Evolutionary conservation across 2,329 filamentous ascomycete genomes (phyloP), one percentile per base, ranked within the genome.

Genomic region (Penicillium griseofulvum): DNA sequence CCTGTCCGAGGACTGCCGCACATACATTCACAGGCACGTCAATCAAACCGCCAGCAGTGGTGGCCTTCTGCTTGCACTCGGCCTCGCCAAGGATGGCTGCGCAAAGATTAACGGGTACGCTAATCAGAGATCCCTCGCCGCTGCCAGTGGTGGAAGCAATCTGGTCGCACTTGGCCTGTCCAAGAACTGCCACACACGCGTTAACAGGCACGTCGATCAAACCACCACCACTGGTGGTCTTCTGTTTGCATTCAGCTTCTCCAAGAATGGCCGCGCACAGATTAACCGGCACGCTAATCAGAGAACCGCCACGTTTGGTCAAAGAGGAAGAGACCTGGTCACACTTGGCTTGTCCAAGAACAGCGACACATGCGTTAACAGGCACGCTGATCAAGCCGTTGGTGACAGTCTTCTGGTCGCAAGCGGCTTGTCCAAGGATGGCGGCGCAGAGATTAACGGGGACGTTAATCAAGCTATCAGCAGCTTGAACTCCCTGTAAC

Each of bases 181-280:
- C 65, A 16, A 68, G 60, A 31, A 59, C 64, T 48, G 59, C 64
- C 19, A 64, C 7, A 41, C 66, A 68, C 12, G 48, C 48, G 28
- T 66, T 56, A n/a, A 67, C 22, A 34, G 65, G 66, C 3, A 68
- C 60, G 24, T 62, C 61, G 53, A 68, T 60, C 53, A 68, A 44
- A 12, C 66, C 66, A 2, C 14, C 31, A 37, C 51, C 53, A 43
- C 52, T 36, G 33, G 48, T 19, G 50, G 34, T 56, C 38, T 60
- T 28, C 53, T 62, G 59, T 28, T 66, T 57, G 63, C 66, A 68
- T 17, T 62, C 49, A 17, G 42, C 58, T 8, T 66, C 58, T 24
- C 66, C 65, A 22, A 68, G 59, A 38, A 68, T 59, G 16, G 45
- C 61, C 2, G 56, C 52, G 44, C 65, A 68, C 26, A 66, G 62